Base-by-base conservation (phyloP, 306 rosid species). In the Cucumis cinereus region DNA sequence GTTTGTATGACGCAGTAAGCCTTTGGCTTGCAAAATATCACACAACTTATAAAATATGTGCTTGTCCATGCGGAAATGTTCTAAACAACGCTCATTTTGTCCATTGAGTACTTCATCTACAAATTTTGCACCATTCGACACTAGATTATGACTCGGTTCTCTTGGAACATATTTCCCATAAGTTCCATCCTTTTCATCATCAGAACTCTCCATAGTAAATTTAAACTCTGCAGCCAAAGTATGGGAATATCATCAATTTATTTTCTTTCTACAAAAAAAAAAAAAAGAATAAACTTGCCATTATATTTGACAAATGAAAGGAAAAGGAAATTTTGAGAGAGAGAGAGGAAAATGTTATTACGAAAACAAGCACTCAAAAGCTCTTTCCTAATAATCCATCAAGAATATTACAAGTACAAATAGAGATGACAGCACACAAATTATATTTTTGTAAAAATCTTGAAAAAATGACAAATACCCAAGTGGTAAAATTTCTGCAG, bases 1-100 rank as follows among this genome's bases (percentile, higher is more conserved):
- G 82, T 90, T 90, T 73, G 98, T 89, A 80, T 93, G 92, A 70
- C 87, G 96, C 45, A 93, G 81, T 77, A 93, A 88, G 77, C 96
- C 94, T 81, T 87, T 90, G 63, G 88, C 87, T 89, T 89, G 96
- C 80, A 93, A 84, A 81, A 89, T 89, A 84, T 90, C 91, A 82
- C 98, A 90, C 84, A 90, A 77, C 84, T 90, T 93, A 77, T 90
- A 89, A 70, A 93, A 93, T 41, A 90, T 82, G 68, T 64, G 88
- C 79, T 89, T 93, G 77, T 93, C 96, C 96, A 93, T 93, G 79
- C 96, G 93, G 59, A 93, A 90, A 67, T 89, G 89, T 33, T 93
- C 95, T 67, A 82, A 57, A 80, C 96, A 93, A 11, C 58, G 61
- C 85, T 88, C 91, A 84, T 90, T 90, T 41, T 75, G 82, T 75